Percentiles rank a stretch among this genome's conserved stretches.
These are phyloP conservation scores for Lophiostoma macrostomum DNA, from an alignment of 495 filamentous ascomycete species.

Conservation along the genomic window DNA sequence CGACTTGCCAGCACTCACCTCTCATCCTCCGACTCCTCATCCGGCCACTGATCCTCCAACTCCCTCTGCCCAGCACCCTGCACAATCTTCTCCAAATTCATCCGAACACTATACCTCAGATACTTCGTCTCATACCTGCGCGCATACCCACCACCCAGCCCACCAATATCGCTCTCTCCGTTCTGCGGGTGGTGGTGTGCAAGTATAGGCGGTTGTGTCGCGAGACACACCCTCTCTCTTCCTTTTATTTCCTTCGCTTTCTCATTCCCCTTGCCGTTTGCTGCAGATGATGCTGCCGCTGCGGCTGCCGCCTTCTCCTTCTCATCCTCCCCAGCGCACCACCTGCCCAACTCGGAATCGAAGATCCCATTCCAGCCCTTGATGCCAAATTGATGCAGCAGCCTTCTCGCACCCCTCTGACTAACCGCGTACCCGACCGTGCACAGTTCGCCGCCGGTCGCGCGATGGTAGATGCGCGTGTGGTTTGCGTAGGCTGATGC, in stretches of 20 bases:
- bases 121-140: conserved; percentile 46
- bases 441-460: conserved; percentile 42
- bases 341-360: conserved; percentile 50
- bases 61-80: conserved; percentile 18
- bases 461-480: conserved; percentile 26
- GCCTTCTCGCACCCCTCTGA: conserved; percentile 40
- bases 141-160: conserved; percentile 37
- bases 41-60: conserved; percentile 29
- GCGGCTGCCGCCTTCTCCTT: conserved; percentile 4
- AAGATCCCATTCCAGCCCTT: conserved; percentile 44
- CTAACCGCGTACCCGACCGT: conserved; percentile 26
- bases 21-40: too few species aligned
- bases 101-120: conserved; percentile 50
- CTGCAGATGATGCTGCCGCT: background rate
- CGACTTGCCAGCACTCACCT: too few species aligned
- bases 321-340: conserved; percentile 42
- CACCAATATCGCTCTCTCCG: conserved; percentile 45
- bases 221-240: conserved; percentile 42
- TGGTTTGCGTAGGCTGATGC: conserved; percentile 17
- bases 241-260: conserved; percentile 1
- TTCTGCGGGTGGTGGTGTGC: conserved; percentile 48
- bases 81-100: conserved; percentile 43
- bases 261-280: background rate
- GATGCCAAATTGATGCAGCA: conserved; percentile 50
- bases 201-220: conserved; percentile 48